Evolutionary conservation across 2,329 filamentous ascomycete genomes (phyloP).

Genomic region (Westerdykella sp.): DNA sequence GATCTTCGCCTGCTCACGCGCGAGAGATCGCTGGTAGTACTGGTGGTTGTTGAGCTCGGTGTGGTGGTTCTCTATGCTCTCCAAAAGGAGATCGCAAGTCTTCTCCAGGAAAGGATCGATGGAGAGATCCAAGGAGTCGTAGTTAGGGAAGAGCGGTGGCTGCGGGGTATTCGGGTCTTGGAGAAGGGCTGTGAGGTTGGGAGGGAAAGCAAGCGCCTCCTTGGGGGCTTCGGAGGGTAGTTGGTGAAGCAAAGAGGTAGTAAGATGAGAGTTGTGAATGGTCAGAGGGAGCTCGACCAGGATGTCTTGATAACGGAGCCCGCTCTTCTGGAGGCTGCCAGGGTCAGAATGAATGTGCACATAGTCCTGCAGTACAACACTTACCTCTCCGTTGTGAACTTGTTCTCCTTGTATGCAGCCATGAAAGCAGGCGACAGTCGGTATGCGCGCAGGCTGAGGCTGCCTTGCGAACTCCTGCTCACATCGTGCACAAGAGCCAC

Average conservation of each 20-base stretch:
- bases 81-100: slow-evolving; percentile 91
- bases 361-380: slow-evolving; percentile 23
- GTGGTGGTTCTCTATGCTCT: slow-evolving; percentile 96
- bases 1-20: slow-evolving; percentile 94
- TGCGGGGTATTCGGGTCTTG: slow-evolving; percentile 54
- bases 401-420: slow-evolving; percentile 88
- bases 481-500: slow-evolving; percentile 92
- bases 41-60: slow-evolving; percentile 99
- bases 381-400: slow-evolving; percentile 94
- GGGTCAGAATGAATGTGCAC: slow-evolving; percentile 13
- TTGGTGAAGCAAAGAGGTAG: slow-evolving; percentile 93
- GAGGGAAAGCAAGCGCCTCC: slow-evolving; percentile 66
- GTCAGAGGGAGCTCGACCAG: slow-evolving; percentile 81
- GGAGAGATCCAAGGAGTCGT: slow-evolving; percentile 82
- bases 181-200: slow-evolving; percentile 71
- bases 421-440: slow-evolving; percentile 83
- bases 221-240: slow-evolving; percentile 62
- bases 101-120: slow-evolving; percentile 98
- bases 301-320: slow-evolving; percentile 89
- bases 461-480: slow-evolving; percentile 87
- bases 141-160: slow-evolving; percentile 73
- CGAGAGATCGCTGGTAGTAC: slow-evolving; percentile 89
- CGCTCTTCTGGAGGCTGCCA: slow-evolving; percentile 82
- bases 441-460: slow-evolving; percentile 84
- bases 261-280: slow-evolving; percentile 94